Conservation (phyloP, 345 rosid genomes). For the Tarenaya hassleriana region DNA sequence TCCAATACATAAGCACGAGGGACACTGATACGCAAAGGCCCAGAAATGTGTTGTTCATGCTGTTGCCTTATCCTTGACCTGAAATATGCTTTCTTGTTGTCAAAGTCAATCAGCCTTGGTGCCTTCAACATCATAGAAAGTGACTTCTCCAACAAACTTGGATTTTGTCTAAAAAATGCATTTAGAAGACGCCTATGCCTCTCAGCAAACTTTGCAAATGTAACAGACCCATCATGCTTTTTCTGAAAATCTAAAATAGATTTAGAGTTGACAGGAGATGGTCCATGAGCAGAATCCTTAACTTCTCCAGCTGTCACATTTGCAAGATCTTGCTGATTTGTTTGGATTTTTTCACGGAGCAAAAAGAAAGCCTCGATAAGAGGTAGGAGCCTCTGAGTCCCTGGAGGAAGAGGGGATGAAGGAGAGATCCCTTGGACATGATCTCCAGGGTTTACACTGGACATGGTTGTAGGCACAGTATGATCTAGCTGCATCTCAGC, state of each 20-base stretch:
- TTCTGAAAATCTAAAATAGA: constrained; percentile 51
- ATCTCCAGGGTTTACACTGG: constrained; percentile 48
- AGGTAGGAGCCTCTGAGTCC: constrained; percentile 87
- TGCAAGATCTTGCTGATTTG: constrained; percentile 53
- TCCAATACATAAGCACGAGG: constrained; percentile 92
- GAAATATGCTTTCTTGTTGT: constrained; percentile 90
- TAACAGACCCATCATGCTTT: constrained; percentile 65
- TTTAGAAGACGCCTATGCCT: constrained; percentile 89
- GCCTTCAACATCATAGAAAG: constrained; percentile 92
- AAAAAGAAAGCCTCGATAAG: constrained; percentile 96
- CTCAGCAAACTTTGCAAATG: constrained; percentile 85
- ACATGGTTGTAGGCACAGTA: constrained; percentile 34
- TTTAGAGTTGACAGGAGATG: constrained; percentile 34
- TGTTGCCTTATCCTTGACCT: constrained; percentile 89
- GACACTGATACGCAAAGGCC: constrained; percentile 84
- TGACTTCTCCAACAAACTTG: constrained; percentile 77
- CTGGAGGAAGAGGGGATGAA: constrained; percentile 81
- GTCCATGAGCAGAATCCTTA: constrained; percentile 61
- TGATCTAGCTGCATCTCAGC: constrained; percentile 82
- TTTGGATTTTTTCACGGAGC: constrained; percentile 83
- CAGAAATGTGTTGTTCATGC: constrained; percentile 82
- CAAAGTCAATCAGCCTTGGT: constrained; percentile 87
- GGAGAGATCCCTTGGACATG: constrained; percentile 54
- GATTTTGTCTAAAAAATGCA: constrained; percentile 87
- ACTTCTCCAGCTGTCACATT: constrained; percentile 75